Base-by-base conservation (phyloP, 208 protist species). In the Crithidia expoeki region DNA sequence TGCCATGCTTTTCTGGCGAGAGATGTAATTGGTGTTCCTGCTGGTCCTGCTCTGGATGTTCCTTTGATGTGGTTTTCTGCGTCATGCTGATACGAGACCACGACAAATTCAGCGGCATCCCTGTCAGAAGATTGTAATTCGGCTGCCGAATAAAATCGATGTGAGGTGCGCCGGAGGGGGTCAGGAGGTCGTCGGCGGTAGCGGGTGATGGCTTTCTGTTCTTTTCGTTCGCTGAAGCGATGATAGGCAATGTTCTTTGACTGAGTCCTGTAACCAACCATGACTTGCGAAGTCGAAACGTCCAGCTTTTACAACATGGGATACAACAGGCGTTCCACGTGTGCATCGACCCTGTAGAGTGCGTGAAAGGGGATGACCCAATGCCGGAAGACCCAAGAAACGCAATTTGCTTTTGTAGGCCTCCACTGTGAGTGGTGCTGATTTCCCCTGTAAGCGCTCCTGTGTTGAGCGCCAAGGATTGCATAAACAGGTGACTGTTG, bases 61-160 rank as follows among this genome's bases (percentile, higher is more conserved):
- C 14, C 25, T 25, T 25, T 53, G 12, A 5, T 16, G 23, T 44
- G 38, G 10, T 6, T 32, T 32, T 32, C 49, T 14, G 6, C 5
- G 2, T 5, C 23, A 53, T 19, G 6, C 4, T 5, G 5, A 14
- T 5, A 16, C 23, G 25, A 25, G 25, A 32, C 23, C 14, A 53
- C 23, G 32, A 19, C 17, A 53, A 27, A 25, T 72, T 28, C 42
- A 73, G 47, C 30, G 68, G 68, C 10, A 40, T 32, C 9, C 68
- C 68, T 0, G 68, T 66, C n/a, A 57, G 47, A 4, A 65, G 47
- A 36, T 73, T 34, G 55, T 73, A 73, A 36, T 73, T 73, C 12
- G 47, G 47, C 23, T 66, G 58, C n/a, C 47, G 34, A 4, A 42
- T 7, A 0, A 0, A 7, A 4, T 46, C 19, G 14, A 6, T 5